Conservation (phyloP, 2,329 filamentous ascomycete species). For the Basipetospora chlamydospora region DNA sequence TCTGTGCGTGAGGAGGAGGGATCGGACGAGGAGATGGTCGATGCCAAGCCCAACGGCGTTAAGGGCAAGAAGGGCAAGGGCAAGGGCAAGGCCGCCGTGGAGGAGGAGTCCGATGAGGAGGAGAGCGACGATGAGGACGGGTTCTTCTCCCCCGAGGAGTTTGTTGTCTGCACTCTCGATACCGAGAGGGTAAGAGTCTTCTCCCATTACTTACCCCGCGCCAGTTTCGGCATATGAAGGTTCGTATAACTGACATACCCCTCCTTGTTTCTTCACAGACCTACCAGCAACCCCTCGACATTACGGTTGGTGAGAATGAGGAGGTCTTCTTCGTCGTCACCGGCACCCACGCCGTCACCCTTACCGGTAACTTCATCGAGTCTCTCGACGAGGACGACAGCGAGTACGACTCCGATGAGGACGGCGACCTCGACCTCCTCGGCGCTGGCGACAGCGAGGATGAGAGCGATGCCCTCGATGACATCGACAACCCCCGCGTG, state of each 20-base stretch:
- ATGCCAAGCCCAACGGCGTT: conserved; percentile 44
- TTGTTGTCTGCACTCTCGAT: conserved; percentile 90
- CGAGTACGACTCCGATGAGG: conserved; percentile 47
- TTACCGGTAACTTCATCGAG: conserved; percentile 93
- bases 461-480: conserved; percentile 65
- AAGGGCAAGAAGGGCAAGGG: conserved; percentile 50
- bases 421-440: conserved; percentile 57
- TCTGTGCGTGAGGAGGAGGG: conserved; percentile 31
- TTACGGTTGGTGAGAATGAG: conserved; percentile 81
- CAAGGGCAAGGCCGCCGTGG: conserved; percentile 53
- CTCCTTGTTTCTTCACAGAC: no score
- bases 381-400: conserved; percentile 49
- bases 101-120: conserved; percentile 41
- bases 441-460: conserved; percentile 59
- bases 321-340: conserved; percentile 82
- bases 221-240: no score
- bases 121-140: conserved; percentile 42
- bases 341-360: conserved; percentile 78
- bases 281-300: conserved; percentile 90
- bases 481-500: conserved; percentile 64
- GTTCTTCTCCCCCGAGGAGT: conserved; percentile 69
- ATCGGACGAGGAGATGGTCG: conserved; percentile 51
- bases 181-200: conserved; percentile 62
- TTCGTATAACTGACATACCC: no score
- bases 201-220: no score